Percentiles rank a stretch among this genome's conserved stretches.
phyloP scores from a whole-genome alignment of 106 monocot species.

The Triglochin maritima region DNA sequence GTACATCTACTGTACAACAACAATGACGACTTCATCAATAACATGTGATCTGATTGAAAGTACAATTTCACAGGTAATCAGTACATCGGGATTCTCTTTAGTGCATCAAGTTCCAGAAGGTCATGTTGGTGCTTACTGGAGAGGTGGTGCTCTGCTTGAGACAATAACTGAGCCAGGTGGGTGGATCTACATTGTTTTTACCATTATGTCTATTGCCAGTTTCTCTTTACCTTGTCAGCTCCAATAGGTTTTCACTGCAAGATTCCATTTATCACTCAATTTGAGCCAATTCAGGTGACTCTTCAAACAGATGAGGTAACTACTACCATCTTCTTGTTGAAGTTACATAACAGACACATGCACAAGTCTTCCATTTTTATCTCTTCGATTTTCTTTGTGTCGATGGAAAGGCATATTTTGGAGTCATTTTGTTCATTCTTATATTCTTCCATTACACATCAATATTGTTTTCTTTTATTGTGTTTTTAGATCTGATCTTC shows the following conservation, averaged over 20 bases:
- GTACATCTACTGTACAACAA: neutral
- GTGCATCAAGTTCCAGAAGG: conserved; percentile 99
- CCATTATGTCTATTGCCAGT: neutral
- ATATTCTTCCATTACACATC: too few relatives aligned
- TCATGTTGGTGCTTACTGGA: conserved; percentile 97
- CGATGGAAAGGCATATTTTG: too few relatives aligned
- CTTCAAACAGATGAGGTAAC: conserved; percentile 90
- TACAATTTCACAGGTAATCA: conserved; percentile 20
- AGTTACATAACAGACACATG: too few relatives aligned
- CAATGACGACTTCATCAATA: neutral
- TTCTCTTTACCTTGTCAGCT: neutral
- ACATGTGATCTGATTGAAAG: neutral
- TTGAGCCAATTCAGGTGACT: conserved; percentile 96
- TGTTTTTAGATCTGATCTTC: too few relatives aligned
- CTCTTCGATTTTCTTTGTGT: too few relatives aligned
- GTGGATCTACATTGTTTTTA: conserved; percentile 2
- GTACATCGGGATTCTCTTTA: conserved; percentile 33
- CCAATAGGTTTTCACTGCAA: conserved; percentile 84
- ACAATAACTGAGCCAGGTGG: conserved; percentile 83
- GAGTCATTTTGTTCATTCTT: too few relatives aligned
- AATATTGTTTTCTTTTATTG: too few relatives aligned
- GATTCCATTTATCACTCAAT: conserved; percentile 73
- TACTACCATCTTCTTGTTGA: conserved; percentile 3
- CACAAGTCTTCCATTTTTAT: too few relatives aligned
- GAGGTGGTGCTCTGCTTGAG: conserved; percentile 93